Conservation (phyloP, 78 protist species). For the Pirum gemmata region DNA sequence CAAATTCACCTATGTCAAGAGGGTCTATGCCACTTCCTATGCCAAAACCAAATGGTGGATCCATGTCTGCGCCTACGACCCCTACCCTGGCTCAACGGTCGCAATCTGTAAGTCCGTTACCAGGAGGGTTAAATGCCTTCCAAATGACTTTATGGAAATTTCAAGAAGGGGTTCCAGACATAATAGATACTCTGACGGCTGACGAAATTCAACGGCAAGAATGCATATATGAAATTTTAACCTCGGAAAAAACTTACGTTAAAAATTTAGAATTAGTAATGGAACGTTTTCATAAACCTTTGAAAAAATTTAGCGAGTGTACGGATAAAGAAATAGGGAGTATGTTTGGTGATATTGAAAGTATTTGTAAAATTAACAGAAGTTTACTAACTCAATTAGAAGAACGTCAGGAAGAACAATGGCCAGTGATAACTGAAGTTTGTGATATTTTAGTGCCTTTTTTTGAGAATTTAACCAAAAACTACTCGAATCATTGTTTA, state of each 20-base stretch:
- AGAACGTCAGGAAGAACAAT: background rate
- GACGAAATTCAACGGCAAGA: background rate
- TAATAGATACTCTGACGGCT: background rate
- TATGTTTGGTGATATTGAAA: conserved; percentile 3
- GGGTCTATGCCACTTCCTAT: background rate
- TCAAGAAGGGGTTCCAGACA: background rate
- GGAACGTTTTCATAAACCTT: background rate
- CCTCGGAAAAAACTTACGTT: background rate
- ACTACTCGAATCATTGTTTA: background rate
- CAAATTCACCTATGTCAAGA: background rate
- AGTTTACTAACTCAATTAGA: background rate
- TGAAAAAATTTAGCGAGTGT: background rate
- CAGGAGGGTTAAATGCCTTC: background rate
- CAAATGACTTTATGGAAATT: background rate
- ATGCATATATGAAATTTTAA: background rate
- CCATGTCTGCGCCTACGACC: background rate
- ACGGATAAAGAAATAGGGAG: background rate
- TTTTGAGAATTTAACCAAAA: background rate
- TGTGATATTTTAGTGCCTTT: background rate
- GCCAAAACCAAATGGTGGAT: background rate
- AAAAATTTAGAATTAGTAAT: background rate
- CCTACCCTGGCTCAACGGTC: background rate
- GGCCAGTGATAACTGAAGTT: background rate
- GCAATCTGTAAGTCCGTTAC: background rate
- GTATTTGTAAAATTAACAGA: background rate